Percentiles rank a stretch among this genome's conserved stretches.
These are phyloP conservation scores for Cytospora mali DNA, from an alignment of 2,329 filamentous ascomycete genomes.

Conservation along the genomic window DNA sequence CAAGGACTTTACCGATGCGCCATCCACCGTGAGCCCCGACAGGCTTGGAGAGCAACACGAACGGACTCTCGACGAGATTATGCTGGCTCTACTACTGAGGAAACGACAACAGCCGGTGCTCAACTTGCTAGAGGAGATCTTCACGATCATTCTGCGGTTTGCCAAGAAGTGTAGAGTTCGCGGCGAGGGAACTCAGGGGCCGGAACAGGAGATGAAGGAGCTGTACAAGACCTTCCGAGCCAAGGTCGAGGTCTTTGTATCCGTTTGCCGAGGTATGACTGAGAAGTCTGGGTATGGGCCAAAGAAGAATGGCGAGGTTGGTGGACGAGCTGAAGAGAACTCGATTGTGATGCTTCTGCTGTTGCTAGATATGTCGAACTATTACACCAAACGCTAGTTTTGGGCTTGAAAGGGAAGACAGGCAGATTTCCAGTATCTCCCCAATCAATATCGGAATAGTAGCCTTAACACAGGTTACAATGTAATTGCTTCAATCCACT, in stretches of 20 bases:
- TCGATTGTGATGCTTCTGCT: conserved; percentile 69
- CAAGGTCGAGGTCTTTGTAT: conserved; percentile 74
- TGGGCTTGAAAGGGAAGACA: background rate
- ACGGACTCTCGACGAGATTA: conserved; percentile 71
- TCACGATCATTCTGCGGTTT: conserved; percentile 71
- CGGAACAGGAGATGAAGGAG: conserved; percentile 37
- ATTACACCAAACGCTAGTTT: conserved; percentile 49
- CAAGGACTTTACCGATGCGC: conserved; percentile 35
- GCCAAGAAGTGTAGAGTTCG: conserved; percentile 54
- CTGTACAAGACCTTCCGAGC: conserved; percentile 70
- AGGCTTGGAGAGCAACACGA: conserved; percentile 72
- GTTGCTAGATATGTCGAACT: conserved; percentile 71
- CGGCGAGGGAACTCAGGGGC: conserved; percentile 40
- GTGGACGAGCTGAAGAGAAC: conserved; percentile 51
- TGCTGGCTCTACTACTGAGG: conserved; percentile 72
- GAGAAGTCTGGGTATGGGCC: conserved; percentile 60
- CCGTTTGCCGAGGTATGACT: conserved; percentile 67
- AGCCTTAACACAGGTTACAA: background rate
- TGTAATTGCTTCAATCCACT: background rate
- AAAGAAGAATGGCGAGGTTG: conserved; percentile 32
- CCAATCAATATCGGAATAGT: background rate
- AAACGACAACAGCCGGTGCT: conserved; percentile 75
- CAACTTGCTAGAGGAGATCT: conserved; percentile 75
- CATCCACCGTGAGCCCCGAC: conserved; percentile 57
- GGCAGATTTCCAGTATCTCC: background rate